These are phyloP conservation scores for Phoma herbarum DNA, from an alignment of 2,329 filamentous ascomycete genomes.

Conservation along the genomic window DNA sequence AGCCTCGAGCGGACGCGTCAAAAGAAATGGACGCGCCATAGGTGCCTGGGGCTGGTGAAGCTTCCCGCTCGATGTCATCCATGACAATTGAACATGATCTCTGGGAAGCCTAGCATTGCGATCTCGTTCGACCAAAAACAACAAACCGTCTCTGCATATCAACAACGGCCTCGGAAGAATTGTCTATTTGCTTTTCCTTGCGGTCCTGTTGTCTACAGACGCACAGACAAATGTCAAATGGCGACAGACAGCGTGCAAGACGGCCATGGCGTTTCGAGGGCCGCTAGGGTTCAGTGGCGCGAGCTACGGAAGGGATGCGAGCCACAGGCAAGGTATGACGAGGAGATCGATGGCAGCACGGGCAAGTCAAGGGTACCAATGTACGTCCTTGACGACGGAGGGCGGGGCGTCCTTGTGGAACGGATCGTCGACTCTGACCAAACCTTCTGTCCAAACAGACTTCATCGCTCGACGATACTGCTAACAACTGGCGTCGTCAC, in stretches of 20 bases:
- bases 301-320: conserved; percentile 49
- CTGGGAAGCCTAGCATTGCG: neutral
- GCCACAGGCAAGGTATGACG: conserved; percentile 46
- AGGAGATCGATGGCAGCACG: conserved; percentile 49
- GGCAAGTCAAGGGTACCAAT: conserved; percentile 36
- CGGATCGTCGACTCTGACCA: conserved; percentile 41
- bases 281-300: conserved; percentile 41
- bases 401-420: conserved; percentile 48
- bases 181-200: conserved; percentile 6
- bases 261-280: conserved; percentile 46
- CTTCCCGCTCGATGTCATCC: conserved; percentile 3
- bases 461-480: conserved; percentile 18
- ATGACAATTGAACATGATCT: neutral
- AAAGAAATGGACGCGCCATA: conserved; percentile 12
- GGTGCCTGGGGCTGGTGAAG: conserved; percentile 6
- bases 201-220: conserved; percentile 14
- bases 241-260: conserved; percentile 29
- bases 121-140: conserved; percentile 1
- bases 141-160: neutral
- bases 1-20: conserved; percentile 13
- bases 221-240: conserved; percentile 20
- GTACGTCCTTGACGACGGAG: conserved; percentile 41
- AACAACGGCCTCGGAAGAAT: conserved; percentile 12
- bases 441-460: conserved; percentile 30
- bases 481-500: conserved; percentile 12